Base-by-base conservation (phyloP, 2,329 filamentous ascomycete genomes). In the Calonectria pteridis region DNA sequence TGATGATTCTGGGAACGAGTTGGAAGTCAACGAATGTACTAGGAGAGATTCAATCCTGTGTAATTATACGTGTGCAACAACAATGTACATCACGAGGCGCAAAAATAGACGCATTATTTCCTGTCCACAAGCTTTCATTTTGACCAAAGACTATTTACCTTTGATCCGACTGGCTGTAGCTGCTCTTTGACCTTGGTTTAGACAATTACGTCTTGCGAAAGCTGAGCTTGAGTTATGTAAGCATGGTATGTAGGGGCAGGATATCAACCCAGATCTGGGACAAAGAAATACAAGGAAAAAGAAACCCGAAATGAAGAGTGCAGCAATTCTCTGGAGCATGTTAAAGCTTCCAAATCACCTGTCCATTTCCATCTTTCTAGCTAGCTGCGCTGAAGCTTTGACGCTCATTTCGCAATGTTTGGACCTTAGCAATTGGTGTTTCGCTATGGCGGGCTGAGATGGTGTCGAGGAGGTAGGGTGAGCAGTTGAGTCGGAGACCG, bases 61-160 rank as follows among this genome's bases (percentile, higher is more conserved):
- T 83, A 83, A 79, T 81, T 82, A 82, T 83, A 82, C 76, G 73
- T 82, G 77, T 80, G 77, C 75, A 75, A 80, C 20, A 66, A 73
- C 74, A 76, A 76, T 82, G 79, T 83, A 83, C 77, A 82, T 83
- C 77, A 82, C 75, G 77, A 81, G 73, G 75, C 77, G 76, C 76
- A 80, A 79, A 63, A 80, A 80, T 76, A 80, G 73, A 81, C 78
- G 71, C 76, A 77, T 73, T 29, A 67, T 75, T 77, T 65, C 71
- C 69, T 80, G 73, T 77, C 76, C n/a, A 71, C 33, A 29, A 23
- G 6, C 35, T 53, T 26, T n/a, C 18, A 33, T 40, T 63, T 43
- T 62, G 26, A 62, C 35, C 16, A 28, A 16, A 11, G n/a, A 23
- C 28, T 67, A 35, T 55, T 14, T 49, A 23, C n/a, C 23, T 46